Evolutionary conservation across 116 monocot genomes (phyloP).

Genomic region (Zostera marina): DNA sequence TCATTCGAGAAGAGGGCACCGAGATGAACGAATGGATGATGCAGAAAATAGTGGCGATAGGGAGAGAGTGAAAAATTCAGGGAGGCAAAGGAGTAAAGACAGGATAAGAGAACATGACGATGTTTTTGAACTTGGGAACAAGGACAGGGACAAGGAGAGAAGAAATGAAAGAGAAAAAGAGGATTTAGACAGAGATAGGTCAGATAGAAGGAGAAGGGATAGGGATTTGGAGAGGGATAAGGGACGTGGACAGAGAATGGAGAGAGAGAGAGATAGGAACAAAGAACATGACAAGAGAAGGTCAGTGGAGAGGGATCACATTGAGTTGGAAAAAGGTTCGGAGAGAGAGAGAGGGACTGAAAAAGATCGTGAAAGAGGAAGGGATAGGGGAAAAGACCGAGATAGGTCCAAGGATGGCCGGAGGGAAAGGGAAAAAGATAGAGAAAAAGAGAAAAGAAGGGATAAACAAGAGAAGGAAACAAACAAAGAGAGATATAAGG

Average conservation of each 20-base stretch:
- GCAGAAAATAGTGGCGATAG: constrained; percentile 2
- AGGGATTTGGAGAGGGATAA: constrained; percentile 9
- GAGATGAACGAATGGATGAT: constrained; percentile 2
- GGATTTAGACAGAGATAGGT: constrained; percentile 5
- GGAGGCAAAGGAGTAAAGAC: constrained; percentile 4
- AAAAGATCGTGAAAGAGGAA: constrained; percentile 6
- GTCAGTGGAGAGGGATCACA: constrained; percentile 4
- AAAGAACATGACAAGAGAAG: constrained; percentile 9
- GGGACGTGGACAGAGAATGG: constrained; percentile 7
- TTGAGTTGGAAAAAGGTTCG: not conserved
- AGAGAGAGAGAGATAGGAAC: not conserved
- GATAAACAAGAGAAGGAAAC: constrained; percentile 4
- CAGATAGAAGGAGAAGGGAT: constrained; percentile 4
- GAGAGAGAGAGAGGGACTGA: constrained; percentile 9
- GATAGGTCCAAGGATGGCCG: constrained; percentile 11
- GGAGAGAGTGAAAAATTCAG: constrained; percentile 4
- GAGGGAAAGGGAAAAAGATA: constrained; percentile 8
- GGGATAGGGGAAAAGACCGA: constrained; percentile 11
- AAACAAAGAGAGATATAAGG: constrained; percentile 9
- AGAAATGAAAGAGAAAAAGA: constrained; percentile 3
- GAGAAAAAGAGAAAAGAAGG: constrained; percentile 6
- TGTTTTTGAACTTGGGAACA: not conserved
- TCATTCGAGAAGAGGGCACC: constrained; percentile 2
- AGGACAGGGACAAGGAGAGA: constrained; percentile 5
- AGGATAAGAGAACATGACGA: constrained; percentile 1